Evolutionary conservation across 177 flowering plant species (phyloP).

Genomic region (Telopea speciosissima): DNA sequence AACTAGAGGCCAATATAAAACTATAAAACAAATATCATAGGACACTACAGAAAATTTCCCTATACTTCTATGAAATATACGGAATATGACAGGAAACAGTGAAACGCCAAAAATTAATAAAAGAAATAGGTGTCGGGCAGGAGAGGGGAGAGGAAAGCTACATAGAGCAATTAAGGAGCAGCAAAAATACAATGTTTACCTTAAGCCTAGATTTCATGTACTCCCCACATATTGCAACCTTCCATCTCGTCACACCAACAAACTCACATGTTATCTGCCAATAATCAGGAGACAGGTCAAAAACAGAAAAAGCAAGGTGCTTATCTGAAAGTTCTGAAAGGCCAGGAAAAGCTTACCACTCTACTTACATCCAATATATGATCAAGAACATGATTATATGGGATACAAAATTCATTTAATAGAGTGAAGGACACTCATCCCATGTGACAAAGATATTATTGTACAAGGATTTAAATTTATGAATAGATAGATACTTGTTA

Average conservation of each 20-base stretch:
- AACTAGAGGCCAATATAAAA: background rate
- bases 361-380: no score
- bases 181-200: conserved; percentile 31
- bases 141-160: background rate
- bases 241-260: conserved; percentile 83
- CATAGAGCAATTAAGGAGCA: background rate
- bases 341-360: no score
- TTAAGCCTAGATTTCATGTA: conserved; percentile 77
- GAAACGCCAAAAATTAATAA: background rate
- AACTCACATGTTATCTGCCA: conserved; percentile 74
- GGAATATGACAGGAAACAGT: background rate
- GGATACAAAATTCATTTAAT: no score
- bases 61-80: background rate
- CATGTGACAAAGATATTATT: no score
- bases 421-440: no score
- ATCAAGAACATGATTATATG: no score
- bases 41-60: background rate
- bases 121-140: no score
- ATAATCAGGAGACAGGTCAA: conserved; percentile 6
- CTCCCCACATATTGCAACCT: conserved; percentile 95
- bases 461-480: no score
- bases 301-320: no score
- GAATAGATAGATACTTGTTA: no score
- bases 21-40: no score
- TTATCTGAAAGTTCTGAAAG: no score